A percentile compares a stretch with the other conserved stretches of the same genome.
Evolutionary conservation across 345 rosid species (phyloP).

Genomic region (Salix viminalis): DNA sequence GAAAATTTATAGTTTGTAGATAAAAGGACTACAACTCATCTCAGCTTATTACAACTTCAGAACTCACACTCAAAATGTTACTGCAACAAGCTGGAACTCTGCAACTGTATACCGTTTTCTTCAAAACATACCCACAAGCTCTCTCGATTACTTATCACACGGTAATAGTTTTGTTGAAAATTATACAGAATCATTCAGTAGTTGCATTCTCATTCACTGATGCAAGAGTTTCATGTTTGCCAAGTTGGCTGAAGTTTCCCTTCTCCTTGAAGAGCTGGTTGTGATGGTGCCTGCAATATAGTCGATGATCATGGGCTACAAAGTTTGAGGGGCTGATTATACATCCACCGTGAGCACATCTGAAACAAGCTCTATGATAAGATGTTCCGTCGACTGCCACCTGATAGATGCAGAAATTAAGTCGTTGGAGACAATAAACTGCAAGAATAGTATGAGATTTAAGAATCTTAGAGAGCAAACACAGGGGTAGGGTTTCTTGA

Average conservation of each 20-base stretch:
- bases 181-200: slow-evolving; percentile 21
- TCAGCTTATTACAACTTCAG: slow-evolving; percentile 7
- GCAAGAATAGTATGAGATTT: background rate
- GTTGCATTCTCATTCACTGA: slow-evolving; percentile 23
- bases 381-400: slow-evolving; percentile 67
- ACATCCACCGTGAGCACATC: slow-evolving; percentile 70
- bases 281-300: slow-evolving; percentile 71
- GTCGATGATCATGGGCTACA: slow-evolving; percentile 58
- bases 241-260: slow-evolving; percentile 67
- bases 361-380: slow-evolving; percentile 66
- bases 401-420: slow-evolving; percentile 27
- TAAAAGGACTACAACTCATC: slow-evolving; percentile 1
- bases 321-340: slow-evolving; percentile 62
- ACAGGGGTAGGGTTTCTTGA: background rate
- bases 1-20: background rate
- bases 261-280: slow-evolving; percentile 64
- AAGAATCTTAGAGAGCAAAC: background rate
- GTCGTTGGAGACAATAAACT: background rate
- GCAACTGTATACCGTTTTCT: slow-evolving; percentile 2
- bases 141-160: background rate
- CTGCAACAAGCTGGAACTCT: slow-evolving; percentile 9
- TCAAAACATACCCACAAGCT: background rate
- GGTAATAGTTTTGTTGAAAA: background rate
- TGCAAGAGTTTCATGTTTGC: slow-evolving; percentile 34
- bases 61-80: slow-evolving; percentile 16